Evolutionary conservation across 257 asterid species (phyloP).

Genomic region (Henckelia pumila): DNA sequence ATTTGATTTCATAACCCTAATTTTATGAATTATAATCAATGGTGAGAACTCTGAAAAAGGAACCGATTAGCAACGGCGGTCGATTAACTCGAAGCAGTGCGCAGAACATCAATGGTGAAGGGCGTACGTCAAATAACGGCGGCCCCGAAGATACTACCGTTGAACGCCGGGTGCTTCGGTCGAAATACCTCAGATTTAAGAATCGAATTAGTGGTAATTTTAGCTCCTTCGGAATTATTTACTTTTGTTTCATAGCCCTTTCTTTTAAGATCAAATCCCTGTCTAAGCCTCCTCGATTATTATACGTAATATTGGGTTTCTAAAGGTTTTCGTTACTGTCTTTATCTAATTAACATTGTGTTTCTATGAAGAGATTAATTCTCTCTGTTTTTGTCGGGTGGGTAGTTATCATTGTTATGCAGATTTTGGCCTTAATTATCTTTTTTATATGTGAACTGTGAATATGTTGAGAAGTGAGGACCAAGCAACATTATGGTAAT

Average conservation of each 20-base stretch:
- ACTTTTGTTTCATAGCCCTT: not conserved
- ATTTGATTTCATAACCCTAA: conserved; percentile 20
- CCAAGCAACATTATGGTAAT: not conserved
- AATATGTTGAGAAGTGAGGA: not conserved
- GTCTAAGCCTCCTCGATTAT: not conserved
- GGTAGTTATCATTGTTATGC: not conserved
- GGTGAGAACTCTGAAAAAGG: conserved; percentile 40
- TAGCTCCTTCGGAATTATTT: not conserved
- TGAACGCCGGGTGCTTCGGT: conserved; percentile 45
- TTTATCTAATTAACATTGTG: too few relatives aligned
- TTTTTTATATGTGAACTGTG: not conserved
- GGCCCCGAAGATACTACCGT: conserved; percentile 26
- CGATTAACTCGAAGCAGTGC: conserved; percentile 32
- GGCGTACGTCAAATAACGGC: conserved; percentile 21
- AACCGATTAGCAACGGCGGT: conserved; percentile 20
- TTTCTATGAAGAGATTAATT: too few relatives aligned
- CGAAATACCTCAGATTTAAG: conserved; percentile 47
- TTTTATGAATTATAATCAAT: conserved; percentile 20
- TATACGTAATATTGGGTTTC: not conserved
- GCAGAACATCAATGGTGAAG: conserved; percentile 25
- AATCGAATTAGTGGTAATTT: conserved; percentile 42
- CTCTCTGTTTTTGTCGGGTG: not conserved
- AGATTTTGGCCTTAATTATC: not conserved
- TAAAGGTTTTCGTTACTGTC: not conserved
- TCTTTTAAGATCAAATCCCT: not conserved